A percentile compares a stretch with the other conserved stretches of the same genome.
phyloP scores from a whole-genome alignment of 108 stramenopile species.

The Bacterosira constricta region DNA sequence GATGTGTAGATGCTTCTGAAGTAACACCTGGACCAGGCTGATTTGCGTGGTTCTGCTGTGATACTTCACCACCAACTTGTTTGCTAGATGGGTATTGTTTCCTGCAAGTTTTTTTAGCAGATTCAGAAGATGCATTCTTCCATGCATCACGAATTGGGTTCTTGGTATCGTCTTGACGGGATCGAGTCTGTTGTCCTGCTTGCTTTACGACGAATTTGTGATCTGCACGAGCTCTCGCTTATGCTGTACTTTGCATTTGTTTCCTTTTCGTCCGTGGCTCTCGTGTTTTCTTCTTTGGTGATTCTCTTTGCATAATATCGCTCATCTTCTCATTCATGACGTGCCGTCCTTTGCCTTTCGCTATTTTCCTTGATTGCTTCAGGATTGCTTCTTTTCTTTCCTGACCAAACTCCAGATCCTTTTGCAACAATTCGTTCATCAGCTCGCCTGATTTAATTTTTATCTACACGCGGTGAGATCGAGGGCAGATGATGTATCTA shows the following conservation, averaged over 20 bases:
- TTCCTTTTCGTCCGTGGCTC: background rate
- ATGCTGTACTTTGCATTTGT: background rate
- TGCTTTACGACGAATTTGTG: constrained; percentile 12
- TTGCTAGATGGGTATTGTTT: background rate
- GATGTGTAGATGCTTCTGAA: background rate
- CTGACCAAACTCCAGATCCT: constrained; percentile 27
- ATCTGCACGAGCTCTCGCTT: constrained; percentile 12
- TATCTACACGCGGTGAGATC: too few species aligned
- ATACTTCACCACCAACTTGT: too few species aligned
- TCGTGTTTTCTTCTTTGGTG: background rate
- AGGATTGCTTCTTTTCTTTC: constrained; percentile 25
- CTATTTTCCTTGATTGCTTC: too few species aligned
- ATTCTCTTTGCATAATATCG: background rate
- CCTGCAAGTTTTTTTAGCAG: background rate
- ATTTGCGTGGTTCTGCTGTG: too few species aligned
- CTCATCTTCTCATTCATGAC: constrained; percentile 10
- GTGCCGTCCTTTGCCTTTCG: background rate
- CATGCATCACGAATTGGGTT: constrained; percentile 17
- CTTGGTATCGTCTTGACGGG: constrained; percentile 4
- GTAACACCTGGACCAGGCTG: background rate
- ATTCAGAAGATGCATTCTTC: constrained; percentile 5
- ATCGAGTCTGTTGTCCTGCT: background rate
- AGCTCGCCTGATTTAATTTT: constrained; percentile 14
- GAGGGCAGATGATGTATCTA: too few species aligned
- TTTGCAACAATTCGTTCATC: constrained; percentile 20